Conservation (phyloP, 2,329 filamentous ascomycete genomes). For the Knoxdaviesia proteae region DNA sequence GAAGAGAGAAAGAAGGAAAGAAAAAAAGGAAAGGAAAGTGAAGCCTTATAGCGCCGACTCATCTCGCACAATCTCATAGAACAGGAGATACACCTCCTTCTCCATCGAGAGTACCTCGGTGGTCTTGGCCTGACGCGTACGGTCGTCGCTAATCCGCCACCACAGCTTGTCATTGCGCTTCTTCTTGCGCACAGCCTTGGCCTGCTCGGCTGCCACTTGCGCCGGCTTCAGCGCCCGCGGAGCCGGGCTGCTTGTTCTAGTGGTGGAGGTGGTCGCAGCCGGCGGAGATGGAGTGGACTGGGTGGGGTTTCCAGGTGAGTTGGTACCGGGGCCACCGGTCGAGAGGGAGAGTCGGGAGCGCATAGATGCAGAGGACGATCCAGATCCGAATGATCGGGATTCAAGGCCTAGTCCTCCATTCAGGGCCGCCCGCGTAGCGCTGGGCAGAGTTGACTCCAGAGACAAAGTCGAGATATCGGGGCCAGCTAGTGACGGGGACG, state of each 20-base stretch:
- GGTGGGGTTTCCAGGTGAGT: too few relatives aligned
- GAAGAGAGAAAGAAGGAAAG: not conserved
- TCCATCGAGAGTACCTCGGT: constrained; percentile 83
- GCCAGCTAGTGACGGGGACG: too few relatives aligned
- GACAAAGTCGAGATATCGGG: too few relatives aligned
- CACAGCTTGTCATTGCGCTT: constrained; percentile 53
- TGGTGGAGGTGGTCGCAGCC: too few relatives aligned
- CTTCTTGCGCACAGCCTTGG: constrained; percentile 9
- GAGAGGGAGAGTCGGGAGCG: too few relatives aligned
- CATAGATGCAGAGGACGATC: too few relatives aligned
- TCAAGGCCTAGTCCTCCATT: too few relatives aligned
- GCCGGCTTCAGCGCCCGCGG: not conserved
- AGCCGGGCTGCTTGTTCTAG: not conserved
- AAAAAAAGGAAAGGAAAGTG: not conserved
- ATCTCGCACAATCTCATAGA: constrained; percentile 55
- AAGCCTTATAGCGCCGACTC: not conserved
- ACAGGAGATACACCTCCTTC: constrained; percentile 84
- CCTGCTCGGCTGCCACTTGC: constrained; percentile 7
- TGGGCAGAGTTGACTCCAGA: too few relatives aligned
- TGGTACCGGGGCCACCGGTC: too few relatives aligned
- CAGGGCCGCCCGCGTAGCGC: too few relatives aligned
- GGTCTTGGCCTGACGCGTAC: constrained; percentile 85
- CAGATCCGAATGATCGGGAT: too few relatives aligned
- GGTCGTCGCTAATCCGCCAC: constrained; percentile 98
- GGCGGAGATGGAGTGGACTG: too few relatives aligned